Base-by-base conservation (phyloP, 2,329 filamentous ascomycete genomes). In the Fusarium compactum region DNA sequence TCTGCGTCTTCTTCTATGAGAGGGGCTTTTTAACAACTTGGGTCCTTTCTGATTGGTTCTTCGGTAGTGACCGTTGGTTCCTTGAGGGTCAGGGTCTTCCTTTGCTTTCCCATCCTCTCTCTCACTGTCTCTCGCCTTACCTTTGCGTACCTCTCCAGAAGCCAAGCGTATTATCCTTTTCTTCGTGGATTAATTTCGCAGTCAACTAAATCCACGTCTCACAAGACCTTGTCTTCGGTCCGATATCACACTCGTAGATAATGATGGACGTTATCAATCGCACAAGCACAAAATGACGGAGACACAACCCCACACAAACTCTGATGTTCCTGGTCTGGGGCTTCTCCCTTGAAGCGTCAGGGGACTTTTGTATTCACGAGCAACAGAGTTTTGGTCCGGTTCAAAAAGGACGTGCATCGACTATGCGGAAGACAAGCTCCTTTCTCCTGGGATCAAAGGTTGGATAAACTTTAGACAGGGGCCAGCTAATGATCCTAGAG, bases 191-290 rank as follows among this genome's bases (percentile, higher is more conserved):
- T 46, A 54, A 44, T 57, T 47, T 65, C 66, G 40, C 65, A 56
- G 60, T n/a, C 38, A 41, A 64, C 32, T 11, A 27, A 38, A 59
- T 40, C 67, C 63, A 68, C 48, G 54, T 71, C 54, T 20, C 38
- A 71, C 67, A 16, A 30, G 48, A 15, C 43, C 25, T 15, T 25
- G 38, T 68, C 58, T 61, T 70, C 67, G 67, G 67, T 65, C 67
- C 67, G 67, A 70, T 69, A 57, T 67, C 52, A 58, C 38, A 51
- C 24, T 52, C 20, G 25, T 43, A 69, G 62, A 69, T 70, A 61
- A 55, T 40, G 56, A 69, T 67, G 50, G 57, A 43, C 67, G 57
- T 67, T 34, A 46, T 44, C 43, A 62, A 69, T 59, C 48, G 54
- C 54, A 69, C 65, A 52, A 58, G 41, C 52, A 67, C 56, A 59